Conservation (phyloP, 352 stramenopile genomes). For the Ophiocytium majus region DNA sequence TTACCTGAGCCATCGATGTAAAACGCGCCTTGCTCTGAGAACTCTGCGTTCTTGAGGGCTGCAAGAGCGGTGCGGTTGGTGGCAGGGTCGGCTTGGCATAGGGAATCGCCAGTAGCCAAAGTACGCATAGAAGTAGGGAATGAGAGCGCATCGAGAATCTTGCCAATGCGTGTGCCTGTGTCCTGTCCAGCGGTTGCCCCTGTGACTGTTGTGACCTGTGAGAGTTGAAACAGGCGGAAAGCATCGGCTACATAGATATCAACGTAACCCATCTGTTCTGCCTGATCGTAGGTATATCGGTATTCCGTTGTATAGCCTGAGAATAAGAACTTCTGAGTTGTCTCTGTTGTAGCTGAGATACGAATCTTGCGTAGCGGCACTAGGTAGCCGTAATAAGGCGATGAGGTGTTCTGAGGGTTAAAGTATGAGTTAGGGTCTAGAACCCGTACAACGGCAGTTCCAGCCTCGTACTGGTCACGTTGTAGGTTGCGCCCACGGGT, state of each 20-base stretch:
- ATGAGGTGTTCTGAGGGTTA: slow-evolving; percentile 10
- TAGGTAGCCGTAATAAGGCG: neutral
- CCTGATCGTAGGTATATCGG: neutral
- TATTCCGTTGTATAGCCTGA: neutral
- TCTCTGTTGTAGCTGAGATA: neutral
- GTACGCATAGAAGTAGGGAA: slow-evolving; percentile 4
- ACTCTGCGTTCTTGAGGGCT: slow-evolving; percentile 9
- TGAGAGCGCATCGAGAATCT: slow-evolving; percentile 2
- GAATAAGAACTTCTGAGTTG: slow-evolving; percentile 11
- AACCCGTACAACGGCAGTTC: neutral
- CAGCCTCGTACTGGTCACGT: slow-evolving; percentile 1
- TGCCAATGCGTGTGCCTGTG: slow-evolving; percentile 2
- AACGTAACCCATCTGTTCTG: neutral
- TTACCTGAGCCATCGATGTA: neutral
- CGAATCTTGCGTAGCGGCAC: neutral
- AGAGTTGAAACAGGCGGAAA: slow-evolving; percentile 2
- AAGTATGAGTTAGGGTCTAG: slow-evolving; percentile 16
- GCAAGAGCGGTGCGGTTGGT: neutral
- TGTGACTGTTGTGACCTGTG: neutral
- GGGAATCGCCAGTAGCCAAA: neutral
- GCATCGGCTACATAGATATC: neutral
- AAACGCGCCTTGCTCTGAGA: slow-evolving; percentile 5
- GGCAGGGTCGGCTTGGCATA: neutral
- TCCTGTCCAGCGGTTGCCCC: neutral
- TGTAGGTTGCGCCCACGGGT: neutral